Percentiles rank a stretch among this genome's conserved stretches.
Evolutionary conservation across 2,329 filamentous ascomycete species (phyloP).

Genomic region (Helotiales sp.): DNA sequence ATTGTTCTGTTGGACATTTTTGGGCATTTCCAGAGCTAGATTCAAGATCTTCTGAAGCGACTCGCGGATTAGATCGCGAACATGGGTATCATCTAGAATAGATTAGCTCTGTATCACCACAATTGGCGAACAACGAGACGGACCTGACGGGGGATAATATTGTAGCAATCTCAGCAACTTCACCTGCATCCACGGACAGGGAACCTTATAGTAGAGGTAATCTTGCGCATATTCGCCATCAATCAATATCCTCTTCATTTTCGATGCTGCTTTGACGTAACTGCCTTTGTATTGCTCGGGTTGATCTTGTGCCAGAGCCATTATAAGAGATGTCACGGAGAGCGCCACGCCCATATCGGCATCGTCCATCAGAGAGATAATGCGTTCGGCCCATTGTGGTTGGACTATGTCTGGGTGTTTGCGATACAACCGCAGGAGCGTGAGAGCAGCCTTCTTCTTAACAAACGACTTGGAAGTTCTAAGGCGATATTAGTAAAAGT

Average conservation of each 20-base stretch:
- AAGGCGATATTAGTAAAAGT: slow-evolving; percentile 14
- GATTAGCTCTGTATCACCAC: slow-evolving; percentile 12
- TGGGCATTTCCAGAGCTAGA: slow-evolving; percentile 86
- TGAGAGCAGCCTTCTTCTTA: slow-evolving; percentile 98
- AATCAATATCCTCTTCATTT: slow-evolving; percentile 85
- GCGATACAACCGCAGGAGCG: slow-evolving; percentile 87
- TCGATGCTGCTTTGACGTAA: slow-evolving; percentile 89
- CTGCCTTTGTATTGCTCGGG: slow-evolving; percentile 92
- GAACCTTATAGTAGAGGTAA: slow-evolving; percentile 99
- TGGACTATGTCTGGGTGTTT: slow-evolving; percentile 94
- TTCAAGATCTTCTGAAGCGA: slow-evolving; percentile 90
- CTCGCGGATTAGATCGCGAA: slow-evolving; percentile 88
- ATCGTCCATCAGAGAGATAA: slow-evolving; percentile 99
- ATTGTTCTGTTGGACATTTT: slow-evolving; percentile 99
- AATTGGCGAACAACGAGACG: slow-evolving; percentile 30
- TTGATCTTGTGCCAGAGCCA: slow-evolving; percentile 91
- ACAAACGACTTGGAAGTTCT: slow-evolving; percentile 92
- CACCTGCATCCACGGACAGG: slow-evolving; percentile 96
- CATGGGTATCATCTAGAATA: slow-evolving; percentile 80
- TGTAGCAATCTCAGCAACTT: slow-evolving; percentile 90
- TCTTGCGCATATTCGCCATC: slow-evolving; percentile 87
- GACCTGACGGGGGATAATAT: slow-evolving; percentile 93
- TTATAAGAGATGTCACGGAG: slow-evolving; percentile 93
- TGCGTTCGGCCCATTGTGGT: slow-evolving; percentile 94
- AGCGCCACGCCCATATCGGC: slow-evolving; percentile 89